These are phyloP conservation scores for Tetrapisispora taiwanensis DNA, from an alignment of 805 yeast species.

Conservation along the genomic window DNA sequence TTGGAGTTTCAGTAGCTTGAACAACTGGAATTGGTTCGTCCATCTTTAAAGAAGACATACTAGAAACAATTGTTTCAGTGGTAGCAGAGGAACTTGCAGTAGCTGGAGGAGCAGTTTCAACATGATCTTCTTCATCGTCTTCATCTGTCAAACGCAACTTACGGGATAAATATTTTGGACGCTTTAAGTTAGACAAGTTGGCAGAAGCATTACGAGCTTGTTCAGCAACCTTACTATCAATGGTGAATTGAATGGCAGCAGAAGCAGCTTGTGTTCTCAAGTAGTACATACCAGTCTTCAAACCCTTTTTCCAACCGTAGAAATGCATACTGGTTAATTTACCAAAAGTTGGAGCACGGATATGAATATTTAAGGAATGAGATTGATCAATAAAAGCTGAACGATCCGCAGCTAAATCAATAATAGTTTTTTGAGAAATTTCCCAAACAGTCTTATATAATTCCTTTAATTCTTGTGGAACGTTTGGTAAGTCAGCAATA, in stretches of 20 bases:
- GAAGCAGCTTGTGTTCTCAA: constrained; percentile 94
- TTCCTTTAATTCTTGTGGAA: constrained; percentile 62
- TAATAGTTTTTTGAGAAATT: constrained; percentile 68
- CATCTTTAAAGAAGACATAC: constrained; percentile 3
- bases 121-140: background rate
- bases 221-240: constrained; percentile 45
- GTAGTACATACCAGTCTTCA: constrained; percentile 95
- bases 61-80: background rate
- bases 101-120: background rate
- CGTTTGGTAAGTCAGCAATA: constrained; percentile 56
- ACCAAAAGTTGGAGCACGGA: constrained; percentile 85
- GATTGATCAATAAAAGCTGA: constrained; percentile 84
- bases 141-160: background rate
- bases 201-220: constrained; percentile 36
- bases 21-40: constrained; percentile 26
- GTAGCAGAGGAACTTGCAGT: constrained; percentile 1
- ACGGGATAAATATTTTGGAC: constrained; percentile 33
- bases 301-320: constrained; percentile 94
- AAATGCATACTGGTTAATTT: constrained; percentile 93
- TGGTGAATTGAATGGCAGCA: constrained; percentile 86
- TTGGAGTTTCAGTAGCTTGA: constrained; percentile 29
- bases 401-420: constrained; percentile 78
- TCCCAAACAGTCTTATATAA: constrained; percentile 96
- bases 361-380: constrained; percentile 80
- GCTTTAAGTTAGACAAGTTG: constrained; percentile 10